Conservation (phyloP, 2,329 filamentous ascomycete genomes). For the Paecilomyces variotii region DNA sequence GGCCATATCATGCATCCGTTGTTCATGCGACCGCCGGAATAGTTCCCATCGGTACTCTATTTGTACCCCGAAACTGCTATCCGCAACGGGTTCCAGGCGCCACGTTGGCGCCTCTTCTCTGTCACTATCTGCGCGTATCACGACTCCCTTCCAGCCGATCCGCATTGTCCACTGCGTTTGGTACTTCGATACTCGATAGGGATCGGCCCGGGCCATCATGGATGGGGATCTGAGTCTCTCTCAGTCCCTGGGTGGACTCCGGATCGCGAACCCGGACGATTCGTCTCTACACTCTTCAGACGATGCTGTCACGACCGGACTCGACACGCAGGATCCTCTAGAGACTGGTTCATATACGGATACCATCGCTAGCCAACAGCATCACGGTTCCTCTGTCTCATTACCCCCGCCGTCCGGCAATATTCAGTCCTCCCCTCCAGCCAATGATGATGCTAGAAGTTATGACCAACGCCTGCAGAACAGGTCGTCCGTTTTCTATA, state of each 20-base stretch:
- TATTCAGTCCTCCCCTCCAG: constrained; percentile 12
- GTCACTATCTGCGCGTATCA: constrained; percentile 1
- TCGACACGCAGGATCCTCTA: constrained; percentile 14
- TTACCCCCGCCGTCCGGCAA: constrained; percentile 1
- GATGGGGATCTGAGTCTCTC: constrained; percentile 88
- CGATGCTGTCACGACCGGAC: constrained; percentile 20
- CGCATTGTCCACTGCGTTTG: not conserved
- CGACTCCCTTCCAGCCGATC: not conserved
- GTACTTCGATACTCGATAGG: not conserved
- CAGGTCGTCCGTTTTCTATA: constrained; percentile 36
- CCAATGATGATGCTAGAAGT: not conserved
- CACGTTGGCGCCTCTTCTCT: constrained; percentile 5
- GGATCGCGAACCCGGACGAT: constrained; percentile 94
- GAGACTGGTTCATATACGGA: constrained; percentile 15
- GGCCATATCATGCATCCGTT: constrained; percentile 23
- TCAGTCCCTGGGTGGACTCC: constrained; percentile 83
- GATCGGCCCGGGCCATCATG: constrained; percentile 50
- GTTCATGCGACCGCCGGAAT: constrained; percentile 24
- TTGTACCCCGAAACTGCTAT: constrained; percentile 5
- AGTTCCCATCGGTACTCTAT: constrained; percentile 13
- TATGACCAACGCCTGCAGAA: constrained; percentile 20
- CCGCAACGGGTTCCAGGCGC: constrained; percentile 1
- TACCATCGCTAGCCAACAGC: constrained; percentile 11
- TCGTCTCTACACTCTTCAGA: constrained; percentile 38
- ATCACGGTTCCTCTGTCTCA: constrained; percentile 7